Percentiles rank a stretch among this genome's conserved stretches.
phyloP scores from a whole-genome alignment of 176 grass and related monocot species.

The Zoysia japonica region DNA sequence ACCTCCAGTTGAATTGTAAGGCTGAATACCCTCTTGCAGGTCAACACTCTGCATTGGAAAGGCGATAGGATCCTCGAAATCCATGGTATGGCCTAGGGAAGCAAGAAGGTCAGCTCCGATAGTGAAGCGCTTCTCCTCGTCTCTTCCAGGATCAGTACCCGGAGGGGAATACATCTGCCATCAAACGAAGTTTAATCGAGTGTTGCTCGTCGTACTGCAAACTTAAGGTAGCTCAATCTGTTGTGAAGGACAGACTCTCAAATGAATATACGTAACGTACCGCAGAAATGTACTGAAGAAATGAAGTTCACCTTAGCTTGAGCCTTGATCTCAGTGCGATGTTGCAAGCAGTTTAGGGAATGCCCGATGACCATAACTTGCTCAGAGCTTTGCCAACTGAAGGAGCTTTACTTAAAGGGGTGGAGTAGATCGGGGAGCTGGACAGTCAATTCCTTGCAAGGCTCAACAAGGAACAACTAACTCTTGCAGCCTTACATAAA shows the following conservation, averaged over 20 bases:
- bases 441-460: constrained; percentile 82
- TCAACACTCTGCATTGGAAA: constrained; percentile 50
- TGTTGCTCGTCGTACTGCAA: constrained; percentile 17
- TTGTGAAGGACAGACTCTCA: constrained; percentile 22
- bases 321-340: constrained; percentile 35
- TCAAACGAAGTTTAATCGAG: constrained; percentile 36
- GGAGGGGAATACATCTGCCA: constrained; percentile 57
- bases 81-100: constrained; percentile 59
- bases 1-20: constrained; percentile 45
- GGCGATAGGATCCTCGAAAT: constrained; percentile 63
- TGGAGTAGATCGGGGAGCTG: constrained; percentile 52
- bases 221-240: constrained; percentile 18
- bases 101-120: constrained; percentile 52
- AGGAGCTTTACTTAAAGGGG: constrained; percentile 72
- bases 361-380: constrained; percentile 33
- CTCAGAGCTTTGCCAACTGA: constrained; percentile 44
- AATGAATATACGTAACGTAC: constrained; percentile 15
- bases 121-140: constrained; percentile 46
- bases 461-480: constrained; percentile 84
- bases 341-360: constrained; percentile 44
- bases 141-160: constrained; percentile 37
- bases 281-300: constrained; percentile 11
- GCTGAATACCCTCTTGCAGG: constrained; percentile 39
- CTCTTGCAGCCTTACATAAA: constrained; percentile 77
- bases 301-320: constrained; percentile 34